Conservation (phyloP, 2,329 filamentous ascomycete species). For the Penicillium sp. region DNA sequence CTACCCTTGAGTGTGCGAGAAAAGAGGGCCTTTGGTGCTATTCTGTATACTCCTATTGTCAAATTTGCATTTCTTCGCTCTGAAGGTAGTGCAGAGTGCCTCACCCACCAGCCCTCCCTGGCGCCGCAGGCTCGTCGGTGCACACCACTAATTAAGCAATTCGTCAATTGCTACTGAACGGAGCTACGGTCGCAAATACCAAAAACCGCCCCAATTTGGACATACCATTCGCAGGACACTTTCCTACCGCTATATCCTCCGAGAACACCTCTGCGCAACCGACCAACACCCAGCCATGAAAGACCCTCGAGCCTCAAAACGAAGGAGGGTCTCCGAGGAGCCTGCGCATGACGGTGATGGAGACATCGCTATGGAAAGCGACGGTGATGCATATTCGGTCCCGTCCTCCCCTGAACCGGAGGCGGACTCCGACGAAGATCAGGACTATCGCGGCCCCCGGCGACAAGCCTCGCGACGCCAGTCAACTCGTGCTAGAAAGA, state of each 20-base stretch:
- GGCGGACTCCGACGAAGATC: constrained; percentile 22
- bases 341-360: constrained; percentile 34
- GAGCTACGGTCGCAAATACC: constrained; percentile 9
- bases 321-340: constrained; percentile 41
- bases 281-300: constrained; percentile 32
- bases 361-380: constrained; percentile 36
- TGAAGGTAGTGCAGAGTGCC: neutral
- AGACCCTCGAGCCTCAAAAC: constrained; percentile 41
- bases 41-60: neutral
- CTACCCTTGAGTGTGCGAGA: neutral
- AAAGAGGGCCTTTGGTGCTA: neutral
- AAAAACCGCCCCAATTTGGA: neutral
- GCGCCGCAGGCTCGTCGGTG: constrained; percentile 8
- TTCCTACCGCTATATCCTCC: neutral
- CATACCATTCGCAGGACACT: neutral
- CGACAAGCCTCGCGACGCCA: constrained; percentile 32
- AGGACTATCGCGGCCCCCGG: constrained; percentile 22
- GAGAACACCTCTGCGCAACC: neutral
- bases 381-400: constrained; percentile 17
- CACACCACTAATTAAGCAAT: constrained; percentile 8
- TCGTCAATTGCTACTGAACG: constrained; percentile 1
- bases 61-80: neutral
- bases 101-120: constrained; percentile 1
- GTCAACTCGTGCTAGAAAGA: constrained; percentile 22
- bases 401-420: constrained; percentile 22